phyloP scores from a whole-genome alignment of 2,329 filamentous ascomycete species.

The Paracoccidioides lutzii region DNA sequence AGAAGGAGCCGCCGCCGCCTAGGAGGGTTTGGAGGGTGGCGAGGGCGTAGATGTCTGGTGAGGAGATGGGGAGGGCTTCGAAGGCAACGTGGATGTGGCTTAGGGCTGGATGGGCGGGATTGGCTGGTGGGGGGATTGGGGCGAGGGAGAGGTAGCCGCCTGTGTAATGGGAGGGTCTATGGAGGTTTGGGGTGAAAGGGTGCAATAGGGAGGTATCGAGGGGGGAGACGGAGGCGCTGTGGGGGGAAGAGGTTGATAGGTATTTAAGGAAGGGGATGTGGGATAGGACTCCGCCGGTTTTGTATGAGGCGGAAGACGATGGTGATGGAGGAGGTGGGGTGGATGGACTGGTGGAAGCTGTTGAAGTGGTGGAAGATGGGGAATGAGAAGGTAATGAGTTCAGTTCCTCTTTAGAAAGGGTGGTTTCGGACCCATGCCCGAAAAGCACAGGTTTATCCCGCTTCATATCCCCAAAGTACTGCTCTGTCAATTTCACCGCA shows the following conservation, averaged over 20 bases:
- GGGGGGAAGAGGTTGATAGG: slow-evolving; percentile 60
- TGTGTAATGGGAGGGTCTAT: slow-evolving; percentile 66
- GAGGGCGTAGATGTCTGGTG: slow-evolving; percentile 88
- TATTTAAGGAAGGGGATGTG: slow-evolving; percentile 86
- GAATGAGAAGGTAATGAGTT: slow-evolving; percentile 26
- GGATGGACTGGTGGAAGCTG: slow-evolving; percentile 16
- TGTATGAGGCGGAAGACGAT: slow-evolving; percentile 34
- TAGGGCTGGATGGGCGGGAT: slow-evolving; percentile 64
- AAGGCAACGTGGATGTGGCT: slow-evolving; percentile 94
- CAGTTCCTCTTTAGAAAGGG: slow-evolving; percentile 22
- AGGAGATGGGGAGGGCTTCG: slow-evolving; percentile 81
- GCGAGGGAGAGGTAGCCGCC: slow-evolving; percentile 85
- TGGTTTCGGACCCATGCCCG: slow-evolving; percentile 46
- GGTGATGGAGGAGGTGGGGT: slow-evolving; percentile 16
- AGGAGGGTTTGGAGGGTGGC: slow-evolving; percentile 92
- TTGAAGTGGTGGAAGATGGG: slow-evolving; percentile 24
- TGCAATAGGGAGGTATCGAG: slow-evolving; percentile 36
- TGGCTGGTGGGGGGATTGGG: slow-evolving; percentile 61
- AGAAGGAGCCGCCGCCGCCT: slow-evolving; percentile 91
- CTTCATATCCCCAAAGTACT: slow-evolving; percentile 88
- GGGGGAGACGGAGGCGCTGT: slow-evolving; percentile 43
- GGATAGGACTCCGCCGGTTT: slow-evolving; percentile 49
- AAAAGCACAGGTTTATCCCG: slow-evolving; percentile 39
- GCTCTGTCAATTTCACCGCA: slow-evolving; percentile 65
- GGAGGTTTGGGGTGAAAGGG: slow-evolving; percentile 43